Percentiles rank a stretch among this genome's conserved stretches.
Conservation (phyloP, 352 stramenopile species). For the Globisporangium viniferum region DNA sequence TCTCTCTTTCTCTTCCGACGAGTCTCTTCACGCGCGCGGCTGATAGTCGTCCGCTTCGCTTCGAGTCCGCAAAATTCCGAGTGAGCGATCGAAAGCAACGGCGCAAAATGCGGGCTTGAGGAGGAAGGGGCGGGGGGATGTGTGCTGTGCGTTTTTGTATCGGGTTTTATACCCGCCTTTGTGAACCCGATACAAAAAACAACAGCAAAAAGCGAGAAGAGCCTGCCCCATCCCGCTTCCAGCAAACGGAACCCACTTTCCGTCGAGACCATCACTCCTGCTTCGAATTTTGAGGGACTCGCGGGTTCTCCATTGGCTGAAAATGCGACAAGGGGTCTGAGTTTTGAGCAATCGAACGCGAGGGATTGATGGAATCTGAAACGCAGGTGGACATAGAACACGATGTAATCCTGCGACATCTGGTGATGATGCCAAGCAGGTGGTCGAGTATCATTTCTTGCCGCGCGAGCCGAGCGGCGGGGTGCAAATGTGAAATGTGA, state of each 20-base stretch:
- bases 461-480: not conserved
- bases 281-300: not conserved
- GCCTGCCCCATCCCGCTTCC: not conserved
- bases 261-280: constrained; percentile 1
- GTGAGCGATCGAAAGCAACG: not conserved
- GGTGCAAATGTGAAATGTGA: too few relatives aligned
- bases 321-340: not conserved
- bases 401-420: constrained; percentile 7
- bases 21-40: not conserved
- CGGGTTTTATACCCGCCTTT: not conserved
- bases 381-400: constrained; percentile 2
- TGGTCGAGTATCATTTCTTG: constrained; percentile 8
- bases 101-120: too few relatives aligned
- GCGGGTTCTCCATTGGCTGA: not conserved
- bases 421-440: not conserved
- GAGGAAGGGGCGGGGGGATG: not conserved
- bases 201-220: not conserved
- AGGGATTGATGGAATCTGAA: constrained; percentile 9
- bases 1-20: constrained; percentile 9
- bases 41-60: not conserved
- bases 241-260: not conserved
- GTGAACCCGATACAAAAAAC: not conserved
- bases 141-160: not conserved
- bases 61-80: constrained; percentile 9
- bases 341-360: not conserved